phyloP scores from a whole-genome alignment of 306 rosid species.

The Senna siamea region DNA sequence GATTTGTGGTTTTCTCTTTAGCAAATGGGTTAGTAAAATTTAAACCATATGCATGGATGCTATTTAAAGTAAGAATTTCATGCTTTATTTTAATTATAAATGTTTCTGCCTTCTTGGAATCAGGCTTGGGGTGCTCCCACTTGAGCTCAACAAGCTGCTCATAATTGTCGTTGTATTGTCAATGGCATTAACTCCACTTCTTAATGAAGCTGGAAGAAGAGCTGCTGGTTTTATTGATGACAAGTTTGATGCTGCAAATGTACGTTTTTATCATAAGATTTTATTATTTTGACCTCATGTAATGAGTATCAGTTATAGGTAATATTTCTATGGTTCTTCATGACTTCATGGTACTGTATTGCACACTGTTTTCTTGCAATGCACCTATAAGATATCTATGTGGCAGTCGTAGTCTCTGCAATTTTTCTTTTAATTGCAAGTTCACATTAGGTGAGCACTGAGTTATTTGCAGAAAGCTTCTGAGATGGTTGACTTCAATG shows the following conservation, averaged over 20 bases:
- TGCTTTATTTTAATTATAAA: slow-evolving; percentile 36
- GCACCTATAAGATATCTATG: slow-evolving; percentile 7
- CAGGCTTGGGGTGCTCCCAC: slow-evolving; percentile 98
- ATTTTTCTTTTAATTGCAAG: slow-evolving; percentile 39
- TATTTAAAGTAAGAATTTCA: slow-evolving; percentile 25
- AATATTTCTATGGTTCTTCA: background rate
- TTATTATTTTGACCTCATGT: slow-evolving; percentile 32
- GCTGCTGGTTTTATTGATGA: slow-evolving; percentile 73
- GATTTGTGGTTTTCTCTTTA: slow-evolving; percentile 93
- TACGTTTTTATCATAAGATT: slow-evolving; percentile 41
- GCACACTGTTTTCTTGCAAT: background rate
- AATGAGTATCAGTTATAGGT: no score
- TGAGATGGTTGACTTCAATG: slow-evolving; percentile 64
- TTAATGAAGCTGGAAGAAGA: slow-evolving; percentile 94
- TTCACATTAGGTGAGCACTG: slow-evolving; percentile 34
- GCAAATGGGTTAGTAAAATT: slow-evolving; percentile 72
- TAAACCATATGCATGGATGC: slow-evolving; percentile 14
- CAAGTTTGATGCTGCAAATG: slow-evolving; percentile 57
- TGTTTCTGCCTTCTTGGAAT: slow-evolving; percentile 42
- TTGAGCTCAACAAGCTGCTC: slow-evolving; percentile 96
- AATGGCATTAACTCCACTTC: slow-evolving; percentile 93
- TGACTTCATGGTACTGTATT: background rate
- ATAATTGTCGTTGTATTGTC: slow-evolving; percentile 96
- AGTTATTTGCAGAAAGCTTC: slow-evolving; percentile 57
- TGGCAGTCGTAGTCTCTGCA: slow-evolving; percentile 16